These are phyloP conservation scores for Nothophytophthora sp. DNA, from an alignment of 352 stramenopile genomes.

Conservation along the genomic window DNA sequence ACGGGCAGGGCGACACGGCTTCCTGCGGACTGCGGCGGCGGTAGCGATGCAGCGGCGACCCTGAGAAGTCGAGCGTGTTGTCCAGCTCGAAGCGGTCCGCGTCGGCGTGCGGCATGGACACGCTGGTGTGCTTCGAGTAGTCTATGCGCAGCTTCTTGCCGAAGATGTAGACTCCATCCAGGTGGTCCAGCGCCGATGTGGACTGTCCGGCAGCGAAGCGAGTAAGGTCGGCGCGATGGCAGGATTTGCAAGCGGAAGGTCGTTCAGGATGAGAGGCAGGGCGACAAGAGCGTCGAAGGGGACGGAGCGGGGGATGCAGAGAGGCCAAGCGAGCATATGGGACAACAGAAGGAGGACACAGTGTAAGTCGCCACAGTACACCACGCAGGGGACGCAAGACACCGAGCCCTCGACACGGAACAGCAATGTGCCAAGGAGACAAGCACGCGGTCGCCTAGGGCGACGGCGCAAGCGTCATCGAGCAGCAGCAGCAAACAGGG, in stretches of 20 bases:
- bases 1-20: slow-evolving; percentile 55
- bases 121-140: slow-evolving; percentile 79
- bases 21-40: slow-evolving; percentile 63
- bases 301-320: neutral
- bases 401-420: neutral
- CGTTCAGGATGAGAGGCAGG: neutral
- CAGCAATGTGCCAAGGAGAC: neutral
- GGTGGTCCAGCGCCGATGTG: slow-evolving; percentile 73
- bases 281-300: neutral
- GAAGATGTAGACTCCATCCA: slow-evolving; percentile 75
- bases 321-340: neutral
- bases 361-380: slow-evolving; percentile 9
- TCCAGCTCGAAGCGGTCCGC: slow-evolving; percentile 83
- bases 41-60: slow-evolving; percentile 78
- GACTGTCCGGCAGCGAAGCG: too few relatives aligned
- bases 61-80: slow-evolving; percentile 80
- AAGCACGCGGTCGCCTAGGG: neutral
- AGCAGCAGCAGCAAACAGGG: neutral
- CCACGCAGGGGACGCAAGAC: neutral
- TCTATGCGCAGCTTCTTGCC: slow-evolving; percentile 82
- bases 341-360: slow-evolving; percentile 2
- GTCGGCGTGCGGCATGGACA: slow-evolving; percentile 82
- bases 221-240: too few relatives aligned
- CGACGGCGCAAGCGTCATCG: neutral
- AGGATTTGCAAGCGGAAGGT: neutral